Evolutionary conservation across 108 stramenopile species (phyloP).

Genomic region (Parietichytrium sp.): DNA sequence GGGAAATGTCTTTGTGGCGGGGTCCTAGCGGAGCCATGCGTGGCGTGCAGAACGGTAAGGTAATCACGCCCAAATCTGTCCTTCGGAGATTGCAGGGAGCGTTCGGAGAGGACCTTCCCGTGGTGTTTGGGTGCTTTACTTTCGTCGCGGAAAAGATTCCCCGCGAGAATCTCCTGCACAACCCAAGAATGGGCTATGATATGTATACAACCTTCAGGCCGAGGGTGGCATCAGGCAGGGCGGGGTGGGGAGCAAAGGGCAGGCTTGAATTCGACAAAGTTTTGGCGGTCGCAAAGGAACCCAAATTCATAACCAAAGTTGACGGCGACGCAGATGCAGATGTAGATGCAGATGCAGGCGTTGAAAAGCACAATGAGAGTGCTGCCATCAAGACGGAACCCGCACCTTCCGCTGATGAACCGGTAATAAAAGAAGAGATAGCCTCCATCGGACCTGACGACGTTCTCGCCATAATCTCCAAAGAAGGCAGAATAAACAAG

Average conservation of each 20-base stretch:
- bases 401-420: background rate
- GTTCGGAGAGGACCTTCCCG: background rate
- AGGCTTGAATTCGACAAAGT: background rate
- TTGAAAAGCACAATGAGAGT: background rate
- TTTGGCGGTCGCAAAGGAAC: background rate
- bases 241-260: constrained; percentile 36
- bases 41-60: background rate
- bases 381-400: background rate
- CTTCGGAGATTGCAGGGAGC: background rate
- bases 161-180: background rate
- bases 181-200: background rate
- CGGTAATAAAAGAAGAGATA: background rate
- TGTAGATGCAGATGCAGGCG: background rate
- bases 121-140: background rate
- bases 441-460: background rate
- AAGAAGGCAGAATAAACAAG: background rate
- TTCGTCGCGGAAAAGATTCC: background rate
- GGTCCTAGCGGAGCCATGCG: background rate
- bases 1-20: background rate
- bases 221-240: background rate
- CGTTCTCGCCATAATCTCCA: background rate
- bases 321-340: background rate
- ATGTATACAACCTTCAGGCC: constrained; percentile 8
- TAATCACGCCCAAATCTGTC: background rate
- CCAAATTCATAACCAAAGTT: background rate